phyloP scores from a whole-genome alignment of 2,329 filamentous ascomycete genomes.

The Hawksworthiomyces lignivorus region DNA sequence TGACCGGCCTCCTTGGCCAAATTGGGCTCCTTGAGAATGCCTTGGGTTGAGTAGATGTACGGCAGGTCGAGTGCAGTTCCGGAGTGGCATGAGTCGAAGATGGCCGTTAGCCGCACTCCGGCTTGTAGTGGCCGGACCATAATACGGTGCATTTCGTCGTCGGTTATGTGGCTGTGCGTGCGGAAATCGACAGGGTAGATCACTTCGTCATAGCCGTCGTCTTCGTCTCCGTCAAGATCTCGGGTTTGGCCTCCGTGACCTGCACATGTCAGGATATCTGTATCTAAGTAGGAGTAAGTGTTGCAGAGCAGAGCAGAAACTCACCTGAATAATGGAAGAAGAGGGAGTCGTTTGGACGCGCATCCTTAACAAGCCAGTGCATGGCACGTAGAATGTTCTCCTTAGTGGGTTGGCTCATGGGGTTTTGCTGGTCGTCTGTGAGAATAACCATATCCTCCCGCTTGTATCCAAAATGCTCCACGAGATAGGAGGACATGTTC shows the following conservation, averaged over 20 bases:
- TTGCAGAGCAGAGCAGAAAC: not conserved
- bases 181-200: slow-evolving; percentile 80
- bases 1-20: slow-evolving; percentile 71
- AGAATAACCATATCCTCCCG: slow-evolving; percentile 95
- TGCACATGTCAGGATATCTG: slow-evolving; percentile 22
- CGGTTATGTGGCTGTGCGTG: slow-evolving; percentile 63
- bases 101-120: slow-evolving; percentile 77
- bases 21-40: slow-evolving; percentile 73
- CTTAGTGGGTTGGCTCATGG: slow-evolving; percentile 94
- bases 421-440: slow-evolving; percentile 94
- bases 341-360: slow-evolving; percentile 82
- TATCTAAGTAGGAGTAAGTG: not conserved
- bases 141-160: slow-evolving; percentile 70
- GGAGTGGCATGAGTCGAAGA: slow-evolving; percentile 77
- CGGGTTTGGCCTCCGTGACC: slow-evolving; percentile 76
- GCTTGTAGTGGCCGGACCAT: slow-evolving; percentile 70
- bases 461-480: slow-evolving; percentile 84
- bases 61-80: slow-evolving; percentile 70
- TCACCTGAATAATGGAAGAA: slow-evolving; percentile 89
- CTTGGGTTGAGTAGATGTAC: slow-evolving; percentile 74
- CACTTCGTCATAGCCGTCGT: slow-evolving; percentile 75
- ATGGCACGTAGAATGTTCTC: slow-evolving; percentile 91
- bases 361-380: slow-evolving; percentile 97
- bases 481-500: slow-evolving; percentile 90
- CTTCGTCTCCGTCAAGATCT: slow-evolving; percentile 71